These are phyloP conservation scores for Mimosa bimucronata DNA, from an alignment of 306 rosid genomes.

Conservation along the genomic window DNA sequence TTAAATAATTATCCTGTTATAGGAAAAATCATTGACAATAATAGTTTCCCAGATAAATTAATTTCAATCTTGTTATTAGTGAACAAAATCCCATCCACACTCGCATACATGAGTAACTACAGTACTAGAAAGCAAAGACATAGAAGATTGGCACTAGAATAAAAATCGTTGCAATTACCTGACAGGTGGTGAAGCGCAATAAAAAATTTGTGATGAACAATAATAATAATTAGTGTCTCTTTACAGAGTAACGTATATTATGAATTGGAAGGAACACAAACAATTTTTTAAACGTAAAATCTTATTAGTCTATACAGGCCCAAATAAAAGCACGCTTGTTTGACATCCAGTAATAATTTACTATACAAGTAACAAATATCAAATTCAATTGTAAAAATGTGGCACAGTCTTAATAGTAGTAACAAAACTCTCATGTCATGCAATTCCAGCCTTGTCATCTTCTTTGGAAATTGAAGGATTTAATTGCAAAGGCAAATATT, in stretches of 20 bases:
- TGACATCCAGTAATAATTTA: conserved; percentile 20
- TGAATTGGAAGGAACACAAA: conserved; percentile 21
- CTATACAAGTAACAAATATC: conserved; percentile 59
- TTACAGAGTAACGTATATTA: conserved; percentile 36
- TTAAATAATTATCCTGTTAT: no score
- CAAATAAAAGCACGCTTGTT: conserved; percentile 25
- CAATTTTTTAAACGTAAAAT: conserved; percentile 22
- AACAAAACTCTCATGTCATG: conserved; percentile 23
- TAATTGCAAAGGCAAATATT: conserved; percentile 89
- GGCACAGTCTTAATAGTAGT: not conserved
- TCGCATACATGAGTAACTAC: no score
- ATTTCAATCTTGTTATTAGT: no score
- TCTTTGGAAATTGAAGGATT: conserved; percentile 99
- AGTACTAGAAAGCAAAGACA: no score
- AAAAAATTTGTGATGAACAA: not conserved
- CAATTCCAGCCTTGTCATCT: conserved; percentile 54
- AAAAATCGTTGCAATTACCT: no score
- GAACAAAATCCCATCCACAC: no score
- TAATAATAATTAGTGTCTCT: conserved; percentile 2
- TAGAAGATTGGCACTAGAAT: no score
- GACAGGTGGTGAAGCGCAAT: no score
- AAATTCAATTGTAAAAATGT: conserved; percentile 36
- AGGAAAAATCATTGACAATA: no score
- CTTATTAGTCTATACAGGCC: conserved; percentile 49
- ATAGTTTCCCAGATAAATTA: no score